Conservation (phyloP, 2,329 filamentous ascomycete genomes). For the Thelonectria olida region DNA sequence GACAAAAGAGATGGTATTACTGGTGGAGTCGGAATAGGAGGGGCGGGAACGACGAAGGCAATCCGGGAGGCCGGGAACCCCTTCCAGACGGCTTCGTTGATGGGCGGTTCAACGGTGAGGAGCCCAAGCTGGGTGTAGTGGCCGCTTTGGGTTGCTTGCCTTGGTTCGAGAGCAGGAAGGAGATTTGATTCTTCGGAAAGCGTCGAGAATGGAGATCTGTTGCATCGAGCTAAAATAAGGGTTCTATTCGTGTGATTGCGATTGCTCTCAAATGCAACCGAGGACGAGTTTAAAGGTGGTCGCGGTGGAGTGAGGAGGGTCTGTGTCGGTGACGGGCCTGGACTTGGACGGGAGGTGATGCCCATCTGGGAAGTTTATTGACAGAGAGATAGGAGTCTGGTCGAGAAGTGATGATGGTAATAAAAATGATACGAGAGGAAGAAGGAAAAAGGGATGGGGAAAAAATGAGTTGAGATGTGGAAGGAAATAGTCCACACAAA, state of each 20-base stretch:
- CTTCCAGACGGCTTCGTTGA: conserved; percentile 8
- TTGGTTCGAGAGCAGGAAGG: not conserved
- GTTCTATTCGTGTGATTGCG: conserved; percentile 3
- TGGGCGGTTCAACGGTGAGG: not conserved
- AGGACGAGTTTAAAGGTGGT: not conserved
- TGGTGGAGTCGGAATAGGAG: conserved; percentile 15
- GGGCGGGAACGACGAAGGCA: not conserved
- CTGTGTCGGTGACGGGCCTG: not conserved
- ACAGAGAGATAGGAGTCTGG: not conserved
- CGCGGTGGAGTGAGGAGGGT: conserved; percentile 6
- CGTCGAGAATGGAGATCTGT: not conserved
- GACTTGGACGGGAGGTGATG: not conserved
- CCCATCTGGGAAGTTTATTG: not conserved
- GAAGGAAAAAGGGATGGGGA: not conserved
- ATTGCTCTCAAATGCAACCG: not conserved
- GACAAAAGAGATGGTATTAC: conserved; percentile 12
- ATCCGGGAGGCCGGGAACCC: not conserved
- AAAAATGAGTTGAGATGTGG: not conserved
- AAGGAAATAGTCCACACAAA: not conserved
- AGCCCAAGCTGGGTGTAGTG: conserved; percentile 10
- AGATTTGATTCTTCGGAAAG: conserved; percentile 7
- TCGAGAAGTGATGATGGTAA: not conserved
- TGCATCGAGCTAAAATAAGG: not conserved
- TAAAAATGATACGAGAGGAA: not conserved
- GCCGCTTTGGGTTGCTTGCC: conserved; percentile 4